Evolutionary conservation across 306 rosid species (phyloP), one percentile per base, ranked within the genome.

Genomic region (Citrullus mucosospermus): DNA sequence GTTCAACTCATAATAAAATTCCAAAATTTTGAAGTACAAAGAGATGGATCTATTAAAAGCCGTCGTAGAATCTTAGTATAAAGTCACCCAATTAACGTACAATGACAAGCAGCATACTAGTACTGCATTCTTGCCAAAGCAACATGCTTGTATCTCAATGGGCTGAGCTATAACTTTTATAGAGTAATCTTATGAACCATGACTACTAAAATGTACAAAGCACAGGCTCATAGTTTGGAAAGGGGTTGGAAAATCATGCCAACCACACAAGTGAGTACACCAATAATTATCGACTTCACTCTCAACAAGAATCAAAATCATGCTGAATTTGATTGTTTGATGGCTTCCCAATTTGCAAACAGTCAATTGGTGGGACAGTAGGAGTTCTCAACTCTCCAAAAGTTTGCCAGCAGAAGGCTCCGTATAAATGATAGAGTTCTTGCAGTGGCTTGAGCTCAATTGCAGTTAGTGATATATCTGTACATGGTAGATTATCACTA

Each of bases 391-490:
- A 71, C 80, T 95, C 95, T 71, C 97, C 98, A 16, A 87, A 95
- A 73, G 98, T 80, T 83, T 92, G 82, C 99, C 99, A 96, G 87
- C 99, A 96, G 85, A 90, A 96, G 77, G 99, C 93, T 36, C 87
- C 86, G 69, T 90, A 86, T 79, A 96, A 72, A 77, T 86, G 99
- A 83, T 92, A 92, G 59, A 67, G 74, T 81, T 96, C 91, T 89
- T 92, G 99, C 79, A 86, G 13, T 34, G 99, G 98, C 79, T 78
- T 85, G 68, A 96, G 88, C 89, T 91, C 69, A 51, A 96, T 87
- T 44, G 90, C 73, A 58, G 90, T 91, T 73, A 96, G 87, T 14
- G 99, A 89, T 78, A 96, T 92, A 38, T 90, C 99, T 3, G 80
- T 85, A 71, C 99, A 96, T 15, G 99, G 99, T 30, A 91, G 85